A percentile compares a stretch with the other conserved stretches of the same genome.
These are phyloP conservation scores for Trametes versicolor DNA, from an alignment of 1,284 basidiomycete genomes.

Conservation along the genomic window DNA sequence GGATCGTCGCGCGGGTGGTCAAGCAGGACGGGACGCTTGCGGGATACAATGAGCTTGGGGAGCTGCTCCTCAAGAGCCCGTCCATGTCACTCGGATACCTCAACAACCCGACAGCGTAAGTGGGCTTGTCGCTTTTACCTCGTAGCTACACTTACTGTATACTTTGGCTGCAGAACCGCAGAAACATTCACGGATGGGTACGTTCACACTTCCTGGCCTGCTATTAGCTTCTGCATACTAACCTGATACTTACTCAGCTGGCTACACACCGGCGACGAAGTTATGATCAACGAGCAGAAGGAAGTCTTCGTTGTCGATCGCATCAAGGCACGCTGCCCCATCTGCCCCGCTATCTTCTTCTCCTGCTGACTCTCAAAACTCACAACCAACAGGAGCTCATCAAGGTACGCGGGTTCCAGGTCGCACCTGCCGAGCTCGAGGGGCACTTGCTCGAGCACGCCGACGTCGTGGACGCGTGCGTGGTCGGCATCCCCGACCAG, in stretches of 20 bases:
- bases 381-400: constrained; percentile 12
- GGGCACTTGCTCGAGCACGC: constrained; percentile 76
- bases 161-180: constrained; percentile 8
- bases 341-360: neutral
- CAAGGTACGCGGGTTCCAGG: constrained; percentile 38
- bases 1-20: constrained; percentile 50
- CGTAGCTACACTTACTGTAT: constrained; percentile 28
- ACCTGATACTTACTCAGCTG: constrained; percentile 38
- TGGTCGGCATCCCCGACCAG: constrained; percentile 81
- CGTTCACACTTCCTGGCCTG: neutral
- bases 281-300: constrained; percentile 48
- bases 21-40: constrained; percentile 51
- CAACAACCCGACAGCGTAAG: constrained; percentile 59
- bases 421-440: constrained; percentile 53
- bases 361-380: neutral
- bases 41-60: constrained; percentile 52
- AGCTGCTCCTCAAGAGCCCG: constrained; percentile 52
- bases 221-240: neutral
- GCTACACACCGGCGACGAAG: constrained; percentile 57
- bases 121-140: neutral
- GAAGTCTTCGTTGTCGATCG: constrained; percentile 57
- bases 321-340: constrained; percentile 47
- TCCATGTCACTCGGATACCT: constrained; percentile 55
- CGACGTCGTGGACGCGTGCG: constrained; percentile 77
- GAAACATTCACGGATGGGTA: constrained; percentile 49